phyloP scores from a whole-genome alignment of 176 grass and related monocot genomes.

The Olyra latifolia region DNA sequence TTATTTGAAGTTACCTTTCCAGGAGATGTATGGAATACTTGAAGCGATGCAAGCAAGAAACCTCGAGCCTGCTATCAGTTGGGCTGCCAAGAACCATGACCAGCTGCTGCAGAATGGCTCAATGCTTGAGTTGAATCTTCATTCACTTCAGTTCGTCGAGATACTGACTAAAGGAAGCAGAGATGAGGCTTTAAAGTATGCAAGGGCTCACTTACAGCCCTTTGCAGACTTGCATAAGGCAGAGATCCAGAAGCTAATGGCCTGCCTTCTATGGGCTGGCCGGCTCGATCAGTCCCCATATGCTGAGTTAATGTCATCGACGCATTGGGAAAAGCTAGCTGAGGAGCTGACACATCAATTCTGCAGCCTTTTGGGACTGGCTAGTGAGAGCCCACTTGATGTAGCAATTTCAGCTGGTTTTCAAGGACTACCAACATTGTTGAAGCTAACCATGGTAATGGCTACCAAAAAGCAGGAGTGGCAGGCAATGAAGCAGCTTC shows the following conservation, averaged over 20 bases:
- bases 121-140: slow-evolving; percentile 82
- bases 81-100: slow-evolving; percentile 69
- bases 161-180: slow-evolving; percentile 62
- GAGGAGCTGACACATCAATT: slow-evolving; percentile 77
- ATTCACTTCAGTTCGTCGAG: slow-evolving; percentile 78
- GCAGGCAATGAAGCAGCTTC: slow-evolving; percentile 91
- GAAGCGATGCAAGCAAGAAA: slow-evolving; percentile 74
- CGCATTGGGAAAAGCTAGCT: slow-evolving; percentile 65
- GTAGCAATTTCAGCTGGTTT: slow-evolving; percentile 67
- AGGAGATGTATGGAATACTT: slow-evolving; percentile 83
- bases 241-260: slow-evolving; percentile 73
- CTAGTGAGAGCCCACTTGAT: slow-evolving; percentile 58
- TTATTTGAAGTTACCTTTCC: slow-evolving; percentile 63
- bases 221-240: slow-evolving; percentile 50
- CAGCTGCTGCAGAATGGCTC: slow-evolving; percentile 61
- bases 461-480: slow-evolving; percentile 80
- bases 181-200: slow-evolving; percentile 62
- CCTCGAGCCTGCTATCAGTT: slow-evolving; percentile 70
- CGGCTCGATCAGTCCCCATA: slow-evolving; percentile 83
- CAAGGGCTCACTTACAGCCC: slow-evolving; percentile 50
- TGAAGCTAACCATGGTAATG: slow-evolving; percentile 78
- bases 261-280: slow-evolving; percentile 67
- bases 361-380: slow-evolving; percentile 68
- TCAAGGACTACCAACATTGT: slow-evolving; percentile 73
- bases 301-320: slow-evolving; percentile 55